Percentiles rank a stretch among this genome's conserved stretches.
These are phyloP conservation scores for Fusarium abutilonis DNA, from an alignment of 2,329 filamentous ascomycete species.

Conservation along the genomic window DNA sequence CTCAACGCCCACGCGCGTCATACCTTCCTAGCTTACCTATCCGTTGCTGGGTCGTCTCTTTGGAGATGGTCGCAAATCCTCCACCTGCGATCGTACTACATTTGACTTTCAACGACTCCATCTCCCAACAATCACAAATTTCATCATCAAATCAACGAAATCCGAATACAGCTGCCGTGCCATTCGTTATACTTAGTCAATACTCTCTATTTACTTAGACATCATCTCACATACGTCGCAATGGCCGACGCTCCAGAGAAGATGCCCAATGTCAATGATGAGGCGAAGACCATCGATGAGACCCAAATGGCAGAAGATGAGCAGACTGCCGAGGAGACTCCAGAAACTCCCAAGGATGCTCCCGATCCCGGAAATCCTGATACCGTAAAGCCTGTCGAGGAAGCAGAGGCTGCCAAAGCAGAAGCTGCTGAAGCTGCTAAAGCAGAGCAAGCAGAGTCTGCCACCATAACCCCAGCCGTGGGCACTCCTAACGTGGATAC, in stretches of 20 bases:
- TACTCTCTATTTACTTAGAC: neutral
- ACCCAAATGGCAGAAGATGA: constrained; percentile 11
- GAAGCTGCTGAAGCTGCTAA: no score
- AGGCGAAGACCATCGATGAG: constrained; percentile 25
- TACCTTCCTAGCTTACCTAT: constrained; percentile 12
- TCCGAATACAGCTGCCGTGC: neutral
- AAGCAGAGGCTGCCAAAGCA: constrained; percentile 29
- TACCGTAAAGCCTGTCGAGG: constrained; percentile 24
- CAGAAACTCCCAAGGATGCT: neutral
- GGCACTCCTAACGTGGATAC: constrained; percentile 31
- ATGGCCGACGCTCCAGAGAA: constrained; percentile 48
- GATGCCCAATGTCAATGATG: constrained; percentile 34
- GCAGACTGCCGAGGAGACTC: constrained; percentile 3
- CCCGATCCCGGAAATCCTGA: constrained; percentile 16
- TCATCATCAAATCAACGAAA: constrained; percentile 3
- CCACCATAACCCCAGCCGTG: constrained; percentile 30
- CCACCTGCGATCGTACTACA: constrained; percentile 8
- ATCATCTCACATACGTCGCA: constrained; percentile 13
- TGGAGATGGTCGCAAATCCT: constrained; percentile 41
- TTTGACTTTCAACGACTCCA: constrained; percentile 20
- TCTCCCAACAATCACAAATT: constrained; percentile 16
- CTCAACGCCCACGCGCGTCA: constrained; percentile 32
- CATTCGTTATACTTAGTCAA: neutral
- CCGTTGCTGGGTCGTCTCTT: constrained; percentile 37
- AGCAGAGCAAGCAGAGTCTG: constrained; percentile 32